Evolutionary conservation across 306 rosid genomes (phyloP).

Genomic region (Corylus heterophylla): DNA sequence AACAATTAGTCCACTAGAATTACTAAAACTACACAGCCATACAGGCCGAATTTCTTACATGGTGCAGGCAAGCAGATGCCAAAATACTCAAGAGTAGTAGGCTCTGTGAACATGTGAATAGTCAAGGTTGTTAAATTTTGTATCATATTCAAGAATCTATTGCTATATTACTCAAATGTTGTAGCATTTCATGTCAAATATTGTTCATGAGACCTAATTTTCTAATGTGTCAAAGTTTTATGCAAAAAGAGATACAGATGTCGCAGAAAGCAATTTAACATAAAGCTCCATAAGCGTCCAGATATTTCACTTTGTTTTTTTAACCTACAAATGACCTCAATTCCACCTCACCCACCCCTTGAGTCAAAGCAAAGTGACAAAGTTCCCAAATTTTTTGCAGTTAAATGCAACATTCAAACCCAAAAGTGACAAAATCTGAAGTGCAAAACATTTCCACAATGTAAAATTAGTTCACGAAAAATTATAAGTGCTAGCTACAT

Average conservation of each 20-base stretch:
- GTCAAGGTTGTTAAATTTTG: neutral
- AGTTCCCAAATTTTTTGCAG: neutral
- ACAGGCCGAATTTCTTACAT: neutral
- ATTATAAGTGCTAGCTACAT: neutral
- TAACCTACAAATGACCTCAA: neutral
- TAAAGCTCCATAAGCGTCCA: neutral
- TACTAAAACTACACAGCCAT: neutral
- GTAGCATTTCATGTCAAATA: constrained; percentile 1
- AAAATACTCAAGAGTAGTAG: neutral
- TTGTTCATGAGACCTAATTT: neutral
- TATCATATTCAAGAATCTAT: neutral
- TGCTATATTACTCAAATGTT: neutral
- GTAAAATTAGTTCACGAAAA: neutral
- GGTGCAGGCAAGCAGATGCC: neutral
- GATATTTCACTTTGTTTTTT: neutral
- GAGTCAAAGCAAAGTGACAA: neutral
- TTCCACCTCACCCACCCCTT: neutral
- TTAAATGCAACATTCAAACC: neutral
- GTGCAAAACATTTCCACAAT: neutral
- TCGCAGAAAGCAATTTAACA: neutral
- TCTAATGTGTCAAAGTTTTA: neutral
- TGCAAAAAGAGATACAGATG: neutral
- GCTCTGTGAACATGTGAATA: neutral
- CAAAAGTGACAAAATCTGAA: neutral
- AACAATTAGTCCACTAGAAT: constrained; percentile 9